Base-by-base conservation (phyloP, 1,139 yeast species). In the Pneumocystis canis region DNA sequence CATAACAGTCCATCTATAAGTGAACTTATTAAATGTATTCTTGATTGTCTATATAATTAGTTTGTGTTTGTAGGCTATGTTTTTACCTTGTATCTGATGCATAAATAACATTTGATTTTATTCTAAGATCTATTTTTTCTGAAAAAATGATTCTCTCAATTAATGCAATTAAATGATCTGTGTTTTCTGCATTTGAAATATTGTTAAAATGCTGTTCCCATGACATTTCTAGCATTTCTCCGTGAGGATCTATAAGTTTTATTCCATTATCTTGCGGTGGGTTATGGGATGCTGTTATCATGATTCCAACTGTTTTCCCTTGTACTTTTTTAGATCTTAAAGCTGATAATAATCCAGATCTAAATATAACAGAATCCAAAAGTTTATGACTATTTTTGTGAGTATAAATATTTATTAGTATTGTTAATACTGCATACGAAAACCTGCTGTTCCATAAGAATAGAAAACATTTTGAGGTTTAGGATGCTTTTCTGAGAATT, bases 251-350 rank as follows among this genome's bases (percentile, higher is more conserved):
- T 54, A 90, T 89, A 31, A 92, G 79, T 75, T 92, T 92, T 64
- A 92, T 96, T n/a, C 98, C 98, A 69, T 92, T 92, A 71, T 92
- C 98, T 61, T 78, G 79, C 0, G 97, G 96, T 0, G 97, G 97
- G 70, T 92, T 92, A 73, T 92, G 98, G 1, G 96, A 88, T 0
- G 98, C 98, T 1, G 98, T 94, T 70, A 94, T 84, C 97, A 94
- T 92, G 11, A 89, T 85, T 28, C 95, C 95, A 60, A 90, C 81
- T 28, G 87, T 82, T 70, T 85, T 77, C 1, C 95, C 89, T 1
- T 76, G 75, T 60, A 87, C 76, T 68, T 77, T 80, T 67, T 85
- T 81, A 31, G 97, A 89, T 71, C 98, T 80, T 68, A 92, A 77
- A 3, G 85, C 77, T 0, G 98, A 97, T 58, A 90, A 73, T 20